Percentiles rank a stretch among this genome's conserved stretches.
phyloP scores from a whole-genome alignment of 2,329 filamentous ascomycete species.

The Penicillium decumbens region DNA sequence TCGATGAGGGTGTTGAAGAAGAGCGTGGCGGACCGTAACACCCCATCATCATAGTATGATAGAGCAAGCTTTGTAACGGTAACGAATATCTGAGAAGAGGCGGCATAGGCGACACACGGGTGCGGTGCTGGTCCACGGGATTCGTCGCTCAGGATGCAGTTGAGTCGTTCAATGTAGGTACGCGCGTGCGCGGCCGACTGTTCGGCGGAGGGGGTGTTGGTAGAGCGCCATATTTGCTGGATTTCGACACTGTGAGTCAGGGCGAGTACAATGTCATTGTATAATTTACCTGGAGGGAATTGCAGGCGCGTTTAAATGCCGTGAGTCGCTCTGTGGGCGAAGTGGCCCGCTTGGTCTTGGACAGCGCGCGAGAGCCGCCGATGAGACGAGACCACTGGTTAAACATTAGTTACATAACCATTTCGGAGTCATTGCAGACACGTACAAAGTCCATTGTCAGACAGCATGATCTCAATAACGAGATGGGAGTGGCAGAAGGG shows the following conservation, averaged over 20 bases:
- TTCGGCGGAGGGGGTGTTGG: conserved; percentile 49
- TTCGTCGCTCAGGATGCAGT: conserved; percentile 76
- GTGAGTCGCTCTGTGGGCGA: conserved; percentile 58
- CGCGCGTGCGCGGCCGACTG: conserved; percentile 50
- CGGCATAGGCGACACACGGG: conserved; percentile 82
- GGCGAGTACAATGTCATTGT: not conserved
- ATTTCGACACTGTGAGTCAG: conserved; percentile 5
- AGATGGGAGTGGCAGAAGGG: conserved; percentile 16
- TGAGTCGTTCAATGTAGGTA: conserved; percentile 53
- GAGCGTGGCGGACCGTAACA: conserved; percentile 77
- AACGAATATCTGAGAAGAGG: conserved; percentile 81
- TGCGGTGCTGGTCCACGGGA: conserved; percentile 82
- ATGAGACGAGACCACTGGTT: conserved; percentile 58
- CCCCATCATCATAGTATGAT: conserved; percentile 75
- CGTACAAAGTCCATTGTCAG: conserved; percentile 45
- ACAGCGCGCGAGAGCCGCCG: conserved; percentile 49
- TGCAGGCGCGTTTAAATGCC: conserved; percentile 59
- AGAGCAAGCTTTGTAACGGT: conserved; percentile 85
- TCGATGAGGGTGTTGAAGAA: conserved; percentile 92
- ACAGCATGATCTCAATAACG: conserved; percentile 31
- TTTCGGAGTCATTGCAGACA: conserved; percentile 5
- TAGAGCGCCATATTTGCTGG: conserved; percentile 59
- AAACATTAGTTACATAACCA: conserved; percentile 5
- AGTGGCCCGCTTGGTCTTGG: conserved; percentile 50
- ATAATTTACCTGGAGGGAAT: conserved; percentile 51